Conservation (phyloP, 176 grass and related monocot genomes). For the Triticum urartu region DNA sequence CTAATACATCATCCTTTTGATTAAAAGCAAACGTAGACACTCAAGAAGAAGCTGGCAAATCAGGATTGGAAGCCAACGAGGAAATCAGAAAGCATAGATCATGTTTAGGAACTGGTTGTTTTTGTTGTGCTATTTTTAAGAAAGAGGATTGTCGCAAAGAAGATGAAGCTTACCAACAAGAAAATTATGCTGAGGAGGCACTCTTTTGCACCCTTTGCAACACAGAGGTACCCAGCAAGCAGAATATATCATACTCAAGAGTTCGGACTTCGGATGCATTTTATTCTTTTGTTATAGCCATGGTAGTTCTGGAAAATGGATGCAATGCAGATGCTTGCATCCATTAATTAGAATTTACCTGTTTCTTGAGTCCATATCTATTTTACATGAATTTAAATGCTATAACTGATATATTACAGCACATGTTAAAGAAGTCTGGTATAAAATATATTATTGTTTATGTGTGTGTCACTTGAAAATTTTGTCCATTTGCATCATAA, state of each 20-base stretch:
- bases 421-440: neutral
- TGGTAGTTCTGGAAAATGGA: conserved; percentile 4
- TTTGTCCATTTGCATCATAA: neutral
- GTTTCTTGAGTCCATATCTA: neutral
- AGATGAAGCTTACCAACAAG: conserved; percentile 64
- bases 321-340: conserved; percentile 9
- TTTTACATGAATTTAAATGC: neutral
- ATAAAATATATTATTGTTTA: neutral
- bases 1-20: conserved; percentile 37
- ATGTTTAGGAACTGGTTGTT: conserved; percentile 61
- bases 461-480: conserved; percentile 5
- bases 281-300: conserved; percentile 13
- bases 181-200: conserved; percentile 71
- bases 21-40: conserved; percentile 33
- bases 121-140: conserved; percentile 74
- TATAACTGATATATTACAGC: conserved; percentile 4
- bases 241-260: conserved; percentile 11
- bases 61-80: conserved; percentile 21
- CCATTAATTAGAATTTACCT: conserved; percentile 4
- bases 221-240: conserved; percentile 54
- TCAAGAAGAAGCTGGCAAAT: conserved; percentile 41
- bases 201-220: conserved; percentile 97
- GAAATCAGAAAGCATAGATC: conserved; percentile 36
- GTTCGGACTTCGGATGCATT: neutral
- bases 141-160: conserved; percentile 83